These are phyloP conservation scores for Collariella sp. DNA, from an alignment of 495 filamentous ascomycete species.

Conservation along the genomic window DNA sequence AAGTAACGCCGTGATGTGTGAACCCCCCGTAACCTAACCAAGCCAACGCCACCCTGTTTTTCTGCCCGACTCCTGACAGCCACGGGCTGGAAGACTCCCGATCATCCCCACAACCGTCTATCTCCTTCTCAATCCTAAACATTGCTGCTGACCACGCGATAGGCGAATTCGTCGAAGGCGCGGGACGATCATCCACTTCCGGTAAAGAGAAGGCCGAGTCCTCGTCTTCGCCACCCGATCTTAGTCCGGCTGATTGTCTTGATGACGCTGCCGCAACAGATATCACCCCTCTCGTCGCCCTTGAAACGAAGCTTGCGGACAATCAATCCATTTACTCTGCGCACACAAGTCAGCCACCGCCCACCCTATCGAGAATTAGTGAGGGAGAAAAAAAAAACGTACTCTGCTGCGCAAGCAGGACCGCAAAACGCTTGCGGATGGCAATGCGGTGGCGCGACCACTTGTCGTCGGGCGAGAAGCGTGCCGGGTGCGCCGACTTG, in stretches of 20 bases:
- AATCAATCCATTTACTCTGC: background rate
- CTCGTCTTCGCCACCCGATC: no score
- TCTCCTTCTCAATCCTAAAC: background rate
- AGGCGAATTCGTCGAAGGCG: background rate
- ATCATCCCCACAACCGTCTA: background rate
- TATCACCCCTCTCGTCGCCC: background rate
- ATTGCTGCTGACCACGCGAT: background rate
- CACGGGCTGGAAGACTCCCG: background rate
- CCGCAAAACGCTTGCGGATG: conserved; percentile 81
- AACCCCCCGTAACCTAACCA: background rate
- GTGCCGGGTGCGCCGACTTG: conserved; percentile 90
- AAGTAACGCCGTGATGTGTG: conserved; percentile 6
- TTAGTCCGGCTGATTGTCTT: no score
- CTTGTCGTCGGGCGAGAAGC: conserved; percentile 97
- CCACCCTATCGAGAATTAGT: background rate
- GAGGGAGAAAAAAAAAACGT: conserved; percentile 23
- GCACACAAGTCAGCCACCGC: no score
- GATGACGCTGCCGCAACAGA: background rate
- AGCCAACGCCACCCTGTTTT: conserved; percentile 8
- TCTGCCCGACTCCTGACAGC: background rate
- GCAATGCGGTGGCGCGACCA: conserved; percentile 91
- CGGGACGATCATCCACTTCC: no score
- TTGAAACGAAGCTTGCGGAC: background rate
- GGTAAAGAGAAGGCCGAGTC: no score
- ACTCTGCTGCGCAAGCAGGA: conserved; percentile 81